Evolutionary conservation across 345 rosid genomes (phyloP), one percentile per base, ranked within the genome.

Genomic region (Salix exigua): DNA sequence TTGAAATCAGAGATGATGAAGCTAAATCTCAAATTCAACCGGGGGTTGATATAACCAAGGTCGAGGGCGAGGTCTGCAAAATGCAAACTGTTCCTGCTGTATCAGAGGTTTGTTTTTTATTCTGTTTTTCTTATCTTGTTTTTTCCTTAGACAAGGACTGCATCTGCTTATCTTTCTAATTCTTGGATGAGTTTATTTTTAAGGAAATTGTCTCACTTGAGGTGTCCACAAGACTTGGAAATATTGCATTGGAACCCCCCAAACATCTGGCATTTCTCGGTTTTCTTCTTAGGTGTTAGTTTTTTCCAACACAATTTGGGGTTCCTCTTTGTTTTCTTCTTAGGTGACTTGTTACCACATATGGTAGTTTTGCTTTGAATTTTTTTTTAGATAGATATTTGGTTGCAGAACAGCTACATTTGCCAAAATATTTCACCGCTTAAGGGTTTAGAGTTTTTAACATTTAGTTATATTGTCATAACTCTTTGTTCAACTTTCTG

Each of bases 21-120:
- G 68, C 38, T 21, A n/a, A 21, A 68, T 51, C 74, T 26, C 67
- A 71, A 40, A 58, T 61, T 71, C 82, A 55, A 30, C n/a, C 46
- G 1, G 70, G 50, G 55, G 44, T 21, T 51, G 71, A 73, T 51
- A 66, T 8, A 23, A 68, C 40, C 10, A 26, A 65, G 70, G 76
- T 44, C 23, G 76, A 23, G 63, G 28, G 44, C 69, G 73, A 21
- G 13, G 26, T 44, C 40, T 61, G 68, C 66, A 33, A 42, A 10
- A 62, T 82, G 78, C 70, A 79, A 76, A 75, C 21, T 23, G 80
- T 76, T 8, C 25, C 21, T 10, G 30, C 70, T 21, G 66, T 58
- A 48, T 30, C 40, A 26, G 77, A 74, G 77, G 77, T 74, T 19
- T 10, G 51, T 19, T 37, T 16, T 25, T 12, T 42, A 21, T 33